phyloP scores from a whole-genome alignment of 176 grass and related monocot genomes.

The sorghum (Sorghum bicolor) region DNA sequence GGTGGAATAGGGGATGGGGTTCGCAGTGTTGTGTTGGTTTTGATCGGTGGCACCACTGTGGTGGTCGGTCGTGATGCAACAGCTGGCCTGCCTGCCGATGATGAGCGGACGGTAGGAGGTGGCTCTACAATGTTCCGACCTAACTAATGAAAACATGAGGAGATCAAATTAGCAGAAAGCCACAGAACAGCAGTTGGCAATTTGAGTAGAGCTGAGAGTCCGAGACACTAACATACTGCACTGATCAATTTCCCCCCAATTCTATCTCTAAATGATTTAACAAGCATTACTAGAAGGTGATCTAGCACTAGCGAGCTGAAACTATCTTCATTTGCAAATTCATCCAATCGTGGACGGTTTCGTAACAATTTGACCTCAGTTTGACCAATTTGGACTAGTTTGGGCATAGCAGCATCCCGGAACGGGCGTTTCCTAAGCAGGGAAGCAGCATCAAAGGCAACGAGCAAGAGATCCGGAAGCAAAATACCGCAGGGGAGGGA shows the following conservation, averaged over 20 bases:
- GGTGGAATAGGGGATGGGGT: constrained; percentile 65
- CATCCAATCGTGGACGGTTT: constrained; percentile 6
- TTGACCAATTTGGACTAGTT: constrained; percentile 41
- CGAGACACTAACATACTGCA: neutral
- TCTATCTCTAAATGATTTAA: neutral
- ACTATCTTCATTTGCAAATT: constrained; percentile 26
- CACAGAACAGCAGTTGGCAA: constrained; percentile 13
- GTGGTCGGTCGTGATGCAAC: constrained; percentile 53
- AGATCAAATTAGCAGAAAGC: constrained; percentile 46
- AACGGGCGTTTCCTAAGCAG: constrained; percentile 16
- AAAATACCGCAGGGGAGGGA: constrained; percentile 91
- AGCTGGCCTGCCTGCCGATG: constrained; percentile 70
- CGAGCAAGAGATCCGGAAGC: constrained; percentile 43
- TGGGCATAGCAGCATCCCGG: neutral
- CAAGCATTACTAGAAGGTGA: constrained; percentile 18
- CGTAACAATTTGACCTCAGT: constrained; percentile 14
- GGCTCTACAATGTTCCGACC: constrained; percentile 87
- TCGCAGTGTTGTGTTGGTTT: constrained; percentile 49
- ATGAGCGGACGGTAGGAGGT: constrained; percentile 65
- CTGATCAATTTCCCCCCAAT: neutral
- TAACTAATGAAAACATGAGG: constrained; percentile 82
- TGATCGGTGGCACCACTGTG: constrained; percentile 81
- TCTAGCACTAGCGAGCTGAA: neutral
- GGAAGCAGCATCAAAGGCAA: neutral
- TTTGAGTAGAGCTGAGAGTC: constrained; percentile 4